phyloP scores from a whole-genome alignment of 352 stramenopile species.

The Thraustotheca clavata region DNA sequence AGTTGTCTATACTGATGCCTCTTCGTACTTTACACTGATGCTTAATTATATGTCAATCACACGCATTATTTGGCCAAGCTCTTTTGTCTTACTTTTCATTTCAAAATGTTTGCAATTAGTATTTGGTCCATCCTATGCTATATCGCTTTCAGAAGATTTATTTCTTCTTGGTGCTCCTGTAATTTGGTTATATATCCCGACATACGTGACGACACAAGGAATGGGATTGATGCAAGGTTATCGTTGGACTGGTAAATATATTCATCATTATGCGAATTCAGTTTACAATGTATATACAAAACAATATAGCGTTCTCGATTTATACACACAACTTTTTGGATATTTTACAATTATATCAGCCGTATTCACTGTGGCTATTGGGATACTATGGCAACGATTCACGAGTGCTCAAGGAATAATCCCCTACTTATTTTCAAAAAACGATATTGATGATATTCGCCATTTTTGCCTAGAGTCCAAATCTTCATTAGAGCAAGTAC shows the following conservation, averaged over 20 bases:
- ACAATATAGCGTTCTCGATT: not conserved
- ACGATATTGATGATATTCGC: not conserved
- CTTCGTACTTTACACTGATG: not conserved
- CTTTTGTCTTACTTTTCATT: not conserved
- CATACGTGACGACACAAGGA: not conserved
- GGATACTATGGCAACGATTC: not conserved
- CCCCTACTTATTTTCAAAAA: not conserved
- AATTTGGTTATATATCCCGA: conserved; percentile 6
- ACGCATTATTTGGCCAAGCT: conserved; percentile 9
- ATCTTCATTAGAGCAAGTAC: not conserved
- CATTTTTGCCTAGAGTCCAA: not conserved
- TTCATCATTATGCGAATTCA: conserved; percentile 4
- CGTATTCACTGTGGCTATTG: not conserved
- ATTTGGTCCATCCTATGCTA: not conserved
- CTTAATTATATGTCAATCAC: conserved; percentile 7
- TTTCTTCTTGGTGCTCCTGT: not conserved
- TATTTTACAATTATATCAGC: not conserved
- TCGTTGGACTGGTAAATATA: not conserved
- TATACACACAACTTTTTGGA: conserved; percentile 1
- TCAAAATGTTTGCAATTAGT: not conserved
- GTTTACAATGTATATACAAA: conserved; percentile 10
- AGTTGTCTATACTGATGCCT: not conserved
- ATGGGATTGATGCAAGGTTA: conserved; percentile 15
- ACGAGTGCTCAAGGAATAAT: not conserved
- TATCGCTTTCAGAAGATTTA: not conserved